These are phyloP conservation scores for Endotrypanum monterogeii DNA, from an alignment of 208 protist species.

Conservation along the genomic window DNA sequence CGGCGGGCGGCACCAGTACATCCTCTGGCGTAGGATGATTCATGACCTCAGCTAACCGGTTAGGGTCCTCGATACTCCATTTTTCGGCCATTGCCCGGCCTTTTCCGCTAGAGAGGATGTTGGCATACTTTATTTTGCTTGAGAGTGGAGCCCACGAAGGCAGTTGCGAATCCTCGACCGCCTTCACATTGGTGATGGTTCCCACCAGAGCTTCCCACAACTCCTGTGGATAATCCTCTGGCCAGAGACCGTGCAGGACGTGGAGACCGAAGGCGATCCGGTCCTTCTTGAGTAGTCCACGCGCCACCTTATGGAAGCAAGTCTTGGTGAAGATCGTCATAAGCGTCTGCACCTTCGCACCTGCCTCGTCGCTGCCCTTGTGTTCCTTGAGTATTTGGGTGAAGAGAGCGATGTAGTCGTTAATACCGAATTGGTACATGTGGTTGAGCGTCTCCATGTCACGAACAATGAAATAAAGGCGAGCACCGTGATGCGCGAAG, in stretches of 20 bases:
- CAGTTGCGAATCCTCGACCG: conserved; percentile 32
- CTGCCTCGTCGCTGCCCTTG: conserved; percentile 34
- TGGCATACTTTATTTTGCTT: conserved; percentile 56
- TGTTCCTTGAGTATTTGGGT: conserved; percentile 54
- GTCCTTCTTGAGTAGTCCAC: conserved; percentile 91
- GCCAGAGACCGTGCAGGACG: conserved; percentile 87
- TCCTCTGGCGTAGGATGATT: conserved; percentile 63
- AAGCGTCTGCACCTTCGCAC: conserved; percentile 60
- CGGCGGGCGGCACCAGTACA: neutral
- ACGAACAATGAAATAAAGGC: conserved; percentile 94
- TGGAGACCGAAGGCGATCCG: conserved; percentile 95
- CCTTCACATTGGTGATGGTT: conserved; percentile 36
- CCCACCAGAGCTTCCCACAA: conserved; percentile 92
- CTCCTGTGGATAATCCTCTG: conserved; percentile 69
- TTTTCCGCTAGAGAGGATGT: conserved; percentile 40
- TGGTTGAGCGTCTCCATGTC: conserved; percentile 92
- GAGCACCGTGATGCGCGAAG: conserved; percentile 85
- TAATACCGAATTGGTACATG: conserved; percentile 97
- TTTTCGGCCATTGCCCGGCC: conserved; percentile 44
- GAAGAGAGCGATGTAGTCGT: conserved; percentile 91
- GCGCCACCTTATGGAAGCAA: conserved; percentile 70
- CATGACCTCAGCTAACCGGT: conserved; percentile 84
- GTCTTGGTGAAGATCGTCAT: conserved; percentile 60
- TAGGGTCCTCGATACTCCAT: conserved; percentile 57
- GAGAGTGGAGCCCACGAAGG: conserved; percentile 64